Evolutionary conservation across 2,329 filamentous ascomycete genomes (phyloP), one percentile per base, ranked within the genome.

Genomic region (Lachnellula cervina): DNA sequence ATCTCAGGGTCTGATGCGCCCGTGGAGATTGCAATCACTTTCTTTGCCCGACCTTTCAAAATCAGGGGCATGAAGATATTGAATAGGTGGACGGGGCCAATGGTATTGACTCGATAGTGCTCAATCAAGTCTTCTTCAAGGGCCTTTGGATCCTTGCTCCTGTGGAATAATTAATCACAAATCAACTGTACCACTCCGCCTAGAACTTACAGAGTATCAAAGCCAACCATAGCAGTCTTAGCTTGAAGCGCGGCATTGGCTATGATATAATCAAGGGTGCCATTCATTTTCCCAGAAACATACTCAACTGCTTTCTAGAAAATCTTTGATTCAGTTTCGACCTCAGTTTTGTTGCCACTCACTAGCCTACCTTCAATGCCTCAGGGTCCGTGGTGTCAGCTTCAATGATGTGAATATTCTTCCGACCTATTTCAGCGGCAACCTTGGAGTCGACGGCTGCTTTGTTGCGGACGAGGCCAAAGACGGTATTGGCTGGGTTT

Each of bases 41-140:
- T 84, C 66, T 83, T 84, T 14, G 57, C 64, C 1, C 68, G 62
- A 11, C 81, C 76, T 45, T 77, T 76, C 1, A 73, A 65, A 43
- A 86, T 69, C 0, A 83, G 72, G 0, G 82, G 81, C 1, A 80
- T 49, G 64, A 80, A 82, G 2, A 75, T 59, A 61, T 79, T 78
- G 68, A 79, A 76, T 0, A 81, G 72, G 55, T 83, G 74, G 55
- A 83, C 69, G 54, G 77, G 74, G 49, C 74, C 79, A n/a, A 80
- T 50, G 16, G 78, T 75, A 54, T 85, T 84, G 62, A 71, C 69
- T 4, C 75, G 65, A 61, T 77, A 77, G 1, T 56, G 21, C 8
- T 66, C 32, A 2, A 60, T 35, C 2, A 75, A 53, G 2, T 71
- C 68, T 13, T 71, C 57, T 14, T 76, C 72, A 13, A 78, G 62